Conservation (phyloP, 495 filamentous ascomycete species). For the Echria macrotheca region DNA sequence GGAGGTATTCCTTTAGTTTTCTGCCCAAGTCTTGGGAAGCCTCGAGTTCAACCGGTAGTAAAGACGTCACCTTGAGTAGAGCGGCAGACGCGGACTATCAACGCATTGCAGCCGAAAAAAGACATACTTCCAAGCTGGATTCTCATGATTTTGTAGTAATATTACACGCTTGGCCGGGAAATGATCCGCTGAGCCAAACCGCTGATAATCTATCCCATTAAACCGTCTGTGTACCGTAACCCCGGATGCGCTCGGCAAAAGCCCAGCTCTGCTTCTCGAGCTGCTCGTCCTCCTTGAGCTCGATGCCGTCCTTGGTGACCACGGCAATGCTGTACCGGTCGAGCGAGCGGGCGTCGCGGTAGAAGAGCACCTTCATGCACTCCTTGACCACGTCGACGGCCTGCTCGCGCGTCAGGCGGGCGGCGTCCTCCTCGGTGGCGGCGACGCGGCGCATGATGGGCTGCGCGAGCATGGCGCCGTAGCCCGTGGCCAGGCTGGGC, state of each 20-base stretch:
- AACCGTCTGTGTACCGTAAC: slow-evolving; percentile 48
- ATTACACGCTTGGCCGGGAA: neutral
- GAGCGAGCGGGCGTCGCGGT: slow-evolving; percentile 88
- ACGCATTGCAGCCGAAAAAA: too few species aligned
- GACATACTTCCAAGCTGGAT: too few species aligned
- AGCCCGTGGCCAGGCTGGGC: slow-evolving; percentile 87
- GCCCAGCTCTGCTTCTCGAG: slow-evolving; percentile 86
- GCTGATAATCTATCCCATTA: slow-evolving; percentile 15
- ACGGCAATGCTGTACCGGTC: slow-evolving; percentile 89
- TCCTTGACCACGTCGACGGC: slow-evolving; percentile 77
- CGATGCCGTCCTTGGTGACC: slow-evolving; percentile 77
- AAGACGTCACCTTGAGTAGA: too few species aligned
- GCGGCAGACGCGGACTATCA: too few species aligned
- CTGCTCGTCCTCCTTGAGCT: slow-evolving; percentile 72
- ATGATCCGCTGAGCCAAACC: neutral
- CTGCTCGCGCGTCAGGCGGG: slow-evolving; percentile 65
- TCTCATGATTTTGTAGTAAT: too few species aligned
- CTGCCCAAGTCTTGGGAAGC: too few species aligned
- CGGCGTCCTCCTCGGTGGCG: slow-evolving; percentile 71
- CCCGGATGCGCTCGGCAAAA: slow-evolving; percentile 78
- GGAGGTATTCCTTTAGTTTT: too few species aligned
- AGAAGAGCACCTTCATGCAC: slow-evolving; percentile 97
- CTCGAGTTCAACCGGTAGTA: too few species aligned
- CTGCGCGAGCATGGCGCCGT: slow-evolving; percentile 86
- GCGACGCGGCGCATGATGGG: slow-evolving; percentile 79